phyloP scores from a whole-genome alignment of 2,329 filamentous ascomycete genomes.

The Penicillium brasilianum region DNA sequence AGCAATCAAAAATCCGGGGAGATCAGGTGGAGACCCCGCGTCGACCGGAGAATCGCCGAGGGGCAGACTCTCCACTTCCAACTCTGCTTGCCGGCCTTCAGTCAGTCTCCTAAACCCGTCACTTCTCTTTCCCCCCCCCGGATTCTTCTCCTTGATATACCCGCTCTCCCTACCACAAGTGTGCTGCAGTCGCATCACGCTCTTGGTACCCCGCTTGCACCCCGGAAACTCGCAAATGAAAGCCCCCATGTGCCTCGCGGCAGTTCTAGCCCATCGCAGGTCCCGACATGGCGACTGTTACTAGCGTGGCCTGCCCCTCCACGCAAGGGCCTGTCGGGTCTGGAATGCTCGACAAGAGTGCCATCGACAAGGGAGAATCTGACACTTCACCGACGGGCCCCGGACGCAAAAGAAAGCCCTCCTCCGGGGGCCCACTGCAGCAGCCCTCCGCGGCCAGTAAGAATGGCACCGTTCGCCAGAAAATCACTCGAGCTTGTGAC shows the following conservation, averaged over 20 bases:
- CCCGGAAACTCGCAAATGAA: not conserved
- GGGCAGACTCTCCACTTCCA: not conserved
- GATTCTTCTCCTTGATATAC: slow-evolving; percentile 22
- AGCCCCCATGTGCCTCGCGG: slow-evolving; percentile 15
- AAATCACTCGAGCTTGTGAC: slow-evolving; percentile 47
- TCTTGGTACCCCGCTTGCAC: not conserved
- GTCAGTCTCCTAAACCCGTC: not conserved
- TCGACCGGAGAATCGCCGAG: slow-evolving; percentile 10
- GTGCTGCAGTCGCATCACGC: not conserved
- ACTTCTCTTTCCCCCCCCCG: slow-evolving; percentile 14
- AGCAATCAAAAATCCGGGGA: slow-evolving; percentile 16
- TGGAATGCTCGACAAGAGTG: slow-evolving; percentile 11
- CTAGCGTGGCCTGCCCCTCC: slow-evolving; percentile 19
- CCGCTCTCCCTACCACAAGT: slow-evolving; percentile 3
- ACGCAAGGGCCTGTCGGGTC: slow-evolving; percentile 18
- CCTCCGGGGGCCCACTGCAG: slow-evolving; percentile 4
- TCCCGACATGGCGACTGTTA: slow-evolving; percentile 20
- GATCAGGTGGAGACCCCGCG: slow-evolving; percentile 20
- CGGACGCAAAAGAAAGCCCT: slow-evolving; percentile 39
- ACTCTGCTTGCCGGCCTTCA: not conserved
- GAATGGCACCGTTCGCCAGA: slow-evolving; percentile 35
- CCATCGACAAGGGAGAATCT: slow-evolving; percentile 3
- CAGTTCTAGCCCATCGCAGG: slow-evolving; percentile 14
- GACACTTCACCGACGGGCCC: not conserved
- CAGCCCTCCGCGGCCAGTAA: slow-evolving; percentile 22